These are phyloP conservation scores for Hypoxylon intermedium DNA, from an alignment of 495 filamentous ascomycete genomes.

Conservation along the genomic window DNA sequence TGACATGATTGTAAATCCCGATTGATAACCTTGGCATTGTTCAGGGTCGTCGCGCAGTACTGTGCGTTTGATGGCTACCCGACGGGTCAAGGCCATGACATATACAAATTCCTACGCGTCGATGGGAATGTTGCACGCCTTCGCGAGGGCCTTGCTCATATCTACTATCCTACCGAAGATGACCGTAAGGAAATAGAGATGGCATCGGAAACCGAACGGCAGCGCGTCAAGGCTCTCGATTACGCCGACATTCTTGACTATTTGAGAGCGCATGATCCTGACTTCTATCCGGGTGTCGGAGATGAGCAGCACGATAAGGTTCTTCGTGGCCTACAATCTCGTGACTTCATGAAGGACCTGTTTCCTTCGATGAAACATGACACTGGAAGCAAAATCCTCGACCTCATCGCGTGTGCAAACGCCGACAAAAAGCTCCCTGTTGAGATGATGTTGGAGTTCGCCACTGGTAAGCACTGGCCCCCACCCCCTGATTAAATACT, in stretches of 20 bases:
- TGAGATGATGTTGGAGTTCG: too few species aligned
- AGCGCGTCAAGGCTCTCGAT: neutral
- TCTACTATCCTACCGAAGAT: conserved; percentile 12
- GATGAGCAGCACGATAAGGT: too few species aligned
- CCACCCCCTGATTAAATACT: too few species aligned
- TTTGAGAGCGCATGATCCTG: neutral
- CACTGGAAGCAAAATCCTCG: too few species aligned
- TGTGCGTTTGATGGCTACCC: conserved; percentile 31
- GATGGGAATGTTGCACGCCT: conserved; percentile 31
- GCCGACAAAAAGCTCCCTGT: too few species aligned
- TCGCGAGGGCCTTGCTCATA: conserved; percentile 10
- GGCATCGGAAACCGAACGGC: neutral
- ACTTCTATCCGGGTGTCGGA: too few species aligned
- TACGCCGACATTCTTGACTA: neutral
- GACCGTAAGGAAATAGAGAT: neutral
- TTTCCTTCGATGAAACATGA: too few species aligned
- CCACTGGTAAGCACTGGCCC: too few species aligned
- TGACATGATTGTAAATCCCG: too few species aligned
- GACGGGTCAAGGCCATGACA: conserved; percentile 17
- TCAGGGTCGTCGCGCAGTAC: conserved; percentile 29
- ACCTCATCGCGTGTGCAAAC: too few species aligned
- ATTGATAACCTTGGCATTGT: neutral
- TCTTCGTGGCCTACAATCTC: too few species aligned
- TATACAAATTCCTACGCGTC: conserved; percentile 21
- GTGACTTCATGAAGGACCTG: too few species aligned